These are phyloP conservation scores for Penicillium brevicompactum DNA, from an alignment of 2,329 filamentous ascomycete species.

Conservation along the genomic window DNA sequence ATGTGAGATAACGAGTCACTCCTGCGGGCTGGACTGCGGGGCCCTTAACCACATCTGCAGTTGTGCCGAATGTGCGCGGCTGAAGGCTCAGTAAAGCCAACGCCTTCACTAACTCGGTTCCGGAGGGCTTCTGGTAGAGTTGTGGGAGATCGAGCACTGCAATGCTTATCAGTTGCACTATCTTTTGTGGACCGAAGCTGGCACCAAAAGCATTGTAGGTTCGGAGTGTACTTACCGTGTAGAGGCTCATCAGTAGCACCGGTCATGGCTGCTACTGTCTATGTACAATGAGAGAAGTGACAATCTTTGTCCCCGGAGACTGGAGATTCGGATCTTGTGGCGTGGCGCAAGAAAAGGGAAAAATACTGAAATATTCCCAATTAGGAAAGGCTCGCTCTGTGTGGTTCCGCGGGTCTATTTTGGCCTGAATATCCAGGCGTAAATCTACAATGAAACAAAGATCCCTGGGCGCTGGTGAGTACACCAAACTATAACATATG, in stretches of 20 bases:
- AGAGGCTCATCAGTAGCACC: conserved; percentile 38
- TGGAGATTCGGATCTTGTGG: conserved; percentile 1
- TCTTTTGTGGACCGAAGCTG: conserved; percentile 19
- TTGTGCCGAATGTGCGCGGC: conserved; percentile 54
- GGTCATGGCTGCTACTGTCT: conserved; percentile 32
- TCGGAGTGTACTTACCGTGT: conserved; percentile 33
- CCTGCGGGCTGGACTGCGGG: conserved; percentile 42
- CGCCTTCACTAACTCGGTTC: conserved; percentile 62
- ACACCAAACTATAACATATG: too few relatives aligned
- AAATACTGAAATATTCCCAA: conserved; percentile 32
- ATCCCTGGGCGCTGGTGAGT: too few relatives aligned
- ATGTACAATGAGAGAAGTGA: not conserved
- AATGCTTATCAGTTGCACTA: conserved; percentile 36
- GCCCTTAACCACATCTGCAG: conserved; percentile 29
- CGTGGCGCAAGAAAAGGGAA: conserved; percentile 17
- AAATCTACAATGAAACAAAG: not conserved
- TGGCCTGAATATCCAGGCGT: conserved; percentile 17
- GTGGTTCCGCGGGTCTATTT: conserved; percentile 30
- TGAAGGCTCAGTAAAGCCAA: conserved; percentile 68
- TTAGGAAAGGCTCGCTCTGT: conserved; percentile 31
- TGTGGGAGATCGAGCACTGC: conserved; percentile 77
- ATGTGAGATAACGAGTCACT: conserved; percentile 50
- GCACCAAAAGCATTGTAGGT: conserved; percentile 12
- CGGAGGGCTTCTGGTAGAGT: conserved; percentile 74
- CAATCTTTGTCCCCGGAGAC: conserved; percentile 2